Conservation (phyloP, 78 protist genomes). For the Protostelium mycophagum region DNA sequence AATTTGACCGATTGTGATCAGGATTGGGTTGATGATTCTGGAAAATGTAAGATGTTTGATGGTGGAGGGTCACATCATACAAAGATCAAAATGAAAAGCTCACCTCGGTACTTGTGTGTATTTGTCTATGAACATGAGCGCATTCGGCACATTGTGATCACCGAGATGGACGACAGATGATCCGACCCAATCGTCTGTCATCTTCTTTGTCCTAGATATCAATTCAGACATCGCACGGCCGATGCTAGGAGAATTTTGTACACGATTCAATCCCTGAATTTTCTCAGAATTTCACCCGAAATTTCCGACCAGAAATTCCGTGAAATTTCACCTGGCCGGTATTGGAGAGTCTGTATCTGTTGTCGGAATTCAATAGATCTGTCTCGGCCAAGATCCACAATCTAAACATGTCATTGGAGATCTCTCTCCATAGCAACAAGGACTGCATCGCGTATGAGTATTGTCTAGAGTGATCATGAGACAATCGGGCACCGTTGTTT, state of each 20-base stretch:
- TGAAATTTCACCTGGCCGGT: conserved; percentile 40
- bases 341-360: conserved; percentile 29
- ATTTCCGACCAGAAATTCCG: background rate
- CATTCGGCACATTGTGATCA: conserved; percentile 95
- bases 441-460: conserved; percentile 81
- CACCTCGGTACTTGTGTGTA: conserved; percentile 78
- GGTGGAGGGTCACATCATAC: background rate
- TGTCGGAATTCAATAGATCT: conserved; percentile 59
- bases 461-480: conserved; percentile 81
- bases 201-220: conserved; percentile 48
- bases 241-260: conserved; percentile 70
- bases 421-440: conserved; percentile 88
- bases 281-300: conserved; percentile 50
- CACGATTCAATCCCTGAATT: conserved; percentile 89
- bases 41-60: conserved; percentile 17
- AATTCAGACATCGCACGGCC: conserved; percentile 52
- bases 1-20: conserved; percentile 30
- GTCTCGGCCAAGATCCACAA: conserved; percentile 86
- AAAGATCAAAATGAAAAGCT: background rate
- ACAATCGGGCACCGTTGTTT: conserved; percentile 73
- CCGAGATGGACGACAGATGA: conserved; percentile 90
- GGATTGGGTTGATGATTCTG: conserved; percentile 78
- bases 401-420: conserved; percentile 84
- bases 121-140: conserved; percentile 94
- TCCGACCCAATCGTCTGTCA: conserved; percentile 90